Evolutionary conservation across 1,284 basidiomycete species (phyloP).

Genomic region (Pascua sp.): DNA sequence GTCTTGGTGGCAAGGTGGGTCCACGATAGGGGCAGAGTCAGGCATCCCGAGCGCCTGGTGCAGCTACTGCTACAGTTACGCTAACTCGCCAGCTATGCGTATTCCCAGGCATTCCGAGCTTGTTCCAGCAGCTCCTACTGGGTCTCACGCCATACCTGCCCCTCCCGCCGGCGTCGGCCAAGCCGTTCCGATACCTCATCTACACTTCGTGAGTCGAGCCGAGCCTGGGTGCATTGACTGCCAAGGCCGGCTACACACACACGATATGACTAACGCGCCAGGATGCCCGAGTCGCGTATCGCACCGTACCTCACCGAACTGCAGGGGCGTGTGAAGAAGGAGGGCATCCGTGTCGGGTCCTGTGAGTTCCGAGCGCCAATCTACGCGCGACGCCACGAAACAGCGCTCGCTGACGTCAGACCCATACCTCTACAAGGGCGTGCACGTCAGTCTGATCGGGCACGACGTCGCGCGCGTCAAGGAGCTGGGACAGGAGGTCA

Average conservation of each 20-base stretch:
- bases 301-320: conserved; percentile 80
- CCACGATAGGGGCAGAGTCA: too few species aligned
- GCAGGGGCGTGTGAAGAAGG: conserved; percentile 67
- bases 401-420: conserved; percentile 46
- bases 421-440: conserved; percentile 57
- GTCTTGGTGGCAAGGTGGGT: conserved; percentile 65
- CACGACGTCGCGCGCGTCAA: conserved; percentile 57
- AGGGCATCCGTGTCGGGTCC: conserved; percentile 77
- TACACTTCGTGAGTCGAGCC: conserved; percentile 64
- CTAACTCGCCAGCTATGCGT: conserved; percentile 71
- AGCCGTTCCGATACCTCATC: conserved; percentile 70
- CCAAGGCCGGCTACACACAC: not conserved
- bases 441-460: conserved; percentile 73
- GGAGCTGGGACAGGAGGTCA: conserved; percentile 62
- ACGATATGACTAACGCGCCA: conserved; percentile 35
- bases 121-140: conserved; percentile 77
- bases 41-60: too few species aligned
- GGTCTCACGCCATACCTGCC: conserved; percentile 69
- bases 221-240: too few species aligned
- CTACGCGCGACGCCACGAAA: too few species aligned
- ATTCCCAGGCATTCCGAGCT: conserved; percentile 81
- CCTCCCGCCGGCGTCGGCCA: conserved; percentile 65
- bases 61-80: too few species aligned
- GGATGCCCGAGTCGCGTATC: conserved; percentile 79
- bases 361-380: conserved; percentile 47